These are phyloP conservation scores for Nitzschia sp. DNA, from an alignment of 108 stramenopile species.

Conservation along the genomic window DNA sequence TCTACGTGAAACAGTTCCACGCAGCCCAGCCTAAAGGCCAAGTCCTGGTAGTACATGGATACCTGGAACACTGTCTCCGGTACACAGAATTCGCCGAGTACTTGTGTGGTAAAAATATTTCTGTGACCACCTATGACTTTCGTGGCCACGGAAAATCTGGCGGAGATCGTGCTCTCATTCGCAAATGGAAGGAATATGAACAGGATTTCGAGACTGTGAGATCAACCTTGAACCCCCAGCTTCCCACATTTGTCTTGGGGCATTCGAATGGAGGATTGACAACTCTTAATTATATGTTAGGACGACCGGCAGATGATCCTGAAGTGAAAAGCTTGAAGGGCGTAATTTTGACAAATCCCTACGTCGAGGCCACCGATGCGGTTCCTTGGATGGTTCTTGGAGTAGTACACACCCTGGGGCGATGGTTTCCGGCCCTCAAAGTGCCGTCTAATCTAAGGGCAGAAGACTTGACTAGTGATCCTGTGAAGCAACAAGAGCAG, in stretches of 20 bases:
- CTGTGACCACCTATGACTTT: slow-evolving; percentile 21
- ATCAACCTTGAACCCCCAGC: not conserved
- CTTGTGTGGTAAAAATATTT: slow-evolving; percentile 6
- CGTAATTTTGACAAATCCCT: slow-evolving; percentile 24
- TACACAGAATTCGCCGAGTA: slow-evolving; percentile 33
- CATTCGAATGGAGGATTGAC: slow-evolving; percentile 29
- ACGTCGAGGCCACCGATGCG: slow-evolving; percentile 1
- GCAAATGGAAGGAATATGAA: slow-evolving; percentile 13
- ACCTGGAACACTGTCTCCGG: slow-evolving; percentile 27
- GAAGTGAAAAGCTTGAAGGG: not conserved
- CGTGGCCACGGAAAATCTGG: slow-evolving; percentile 32
- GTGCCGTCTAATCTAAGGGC: slow-evolving; percentile 10
- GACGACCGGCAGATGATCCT: not conserved
- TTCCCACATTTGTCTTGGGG: slow-evolving; percentile 20
- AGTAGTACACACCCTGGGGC: not conserved
- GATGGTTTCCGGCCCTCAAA: slow-evolving; percentile 12
- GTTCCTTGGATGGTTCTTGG: slow-evolving; percentile 4
- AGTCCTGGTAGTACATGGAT: slow-evolving; percentile 26
- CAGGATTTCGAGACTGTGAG: slow-evolving; percentile 22
- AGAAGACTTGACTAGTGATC: slow-evolving; percentile 14
- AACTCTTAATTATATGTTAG: slow-evolving; percentile 9
- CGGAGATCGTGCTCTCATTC: slow-evolving; percentile 16
- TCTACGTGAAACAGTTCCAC: slow-evolving; percentile 18
- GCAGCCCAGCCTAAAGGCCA: slow-evolving; percentile 15
- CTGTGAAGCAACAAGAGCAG: slow-evolving; percentile 20